These are phyloP conservation scores for Aspergillus leporis DNA, from an alignment of 495 filamentous ascomycete species.

Conservation along the genomic window DNA sequence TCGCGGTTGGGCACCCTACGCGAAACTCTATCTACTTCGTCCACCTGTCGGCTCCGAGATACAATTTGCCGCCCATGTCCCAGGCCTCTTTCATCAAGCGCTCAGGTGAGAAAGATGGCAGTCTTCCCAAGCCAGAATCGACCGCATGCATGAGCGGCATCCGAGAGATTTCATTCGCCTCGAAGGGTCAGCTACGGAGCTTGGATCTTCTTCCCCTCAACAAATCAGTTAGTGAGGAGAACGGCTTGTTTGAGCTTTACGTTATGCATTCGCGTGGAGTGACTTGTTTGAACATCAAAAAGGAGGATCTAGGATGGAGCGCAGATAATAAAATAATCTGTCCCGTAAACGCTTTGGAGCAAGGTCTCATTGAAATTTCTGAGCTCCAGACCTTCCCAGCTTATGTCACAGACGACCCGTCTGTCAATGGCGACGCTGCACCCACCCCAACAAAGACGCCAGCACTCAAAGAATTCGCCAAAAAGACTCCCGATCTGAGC, in stretches of 20 bases:
- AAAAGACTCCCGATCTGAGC: slow-evolving; percentile 37
- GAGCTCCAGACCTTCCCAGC: slow-evolving; percentile 49
- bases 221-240: slow-evolving; percentile 51
- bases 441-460: slow-evolving; percentile 35
- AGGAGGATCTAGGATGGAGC: slow-evolving; percentile 86
- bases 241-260: slow-evolving; percentile 85
- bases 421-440: slow-evolving; percentile 49
- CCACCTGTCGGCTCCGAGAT: slow-evolving; percentile 88
- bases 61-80: slow-evolving; percentile 73
- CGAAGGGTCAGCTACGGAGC: slow-evolving; percentile 86
- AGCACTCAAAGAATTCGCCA: slow-evolving; percentile 35
- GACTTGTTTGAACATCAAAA: slow-evolving; percentile 78
- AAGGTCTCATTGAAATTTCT: slow-evolving; percentile 55
- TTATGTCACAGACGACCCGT: slow-evolving; percentile 48
- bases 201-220: slow-evolving; percentile 75
- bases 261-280: slow-evolving; percentile 97
- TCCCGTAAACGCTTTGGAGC: slow-evolving; percentile 70
- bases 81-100: slow-evolving; percentile 84
- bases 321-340: slow-evolving; percentile 79
- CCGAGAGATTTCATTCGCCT: slow-evolving; percentile 87
- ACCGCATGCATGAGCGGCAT: slow-evolving; percentile 96
- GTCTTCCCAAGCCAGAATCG: slow-evolving; percentile 79
- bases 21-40: slow-evolving; percentile 97
- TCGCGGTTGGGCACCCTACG: slow-evolving; percentile 93
- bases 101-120: slow-evolving; percentile 68